Conservation (phyloP, 345 rosid genomes). For the Dimocarpus longan region DNA sequence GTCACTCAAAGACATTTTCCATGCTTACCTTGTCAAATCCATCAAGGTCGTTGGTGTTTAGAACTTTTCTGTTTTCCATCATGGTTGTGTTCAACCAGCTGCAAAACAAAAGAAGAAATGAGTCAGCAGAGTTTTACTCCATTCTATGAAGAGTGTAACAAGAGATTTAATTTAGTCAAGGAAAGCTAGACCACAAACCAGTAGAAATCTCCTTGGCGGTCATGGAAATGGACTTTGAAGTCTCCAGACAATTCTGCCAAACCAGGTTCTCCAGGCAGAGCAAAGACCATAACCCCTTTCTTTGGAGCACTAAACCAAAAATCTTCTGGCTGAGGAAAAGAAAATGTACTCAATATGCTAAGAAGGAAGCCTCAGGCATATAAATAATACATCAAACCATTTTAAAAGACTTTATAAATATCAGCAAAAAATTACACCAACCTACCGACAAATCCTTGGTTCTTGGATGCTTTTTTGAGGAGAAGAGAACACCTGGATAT, state of each 20-base stretch:
- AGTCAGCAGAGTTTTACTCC: slow-evolving; percentile 3
- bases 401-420: background rate
- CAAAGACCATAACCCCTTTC: slow-evolving; percentile 90
- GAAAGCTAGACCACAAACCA: slow-evolving; percentile 49
- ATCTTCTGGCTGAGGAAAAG: slow-evolving; percentile 68
- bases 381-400: background rate
- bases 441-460: slow-evolving; percentile 77
- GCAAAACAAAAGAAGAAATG: slow-evolving; percentile 22
- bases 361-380: background rate
- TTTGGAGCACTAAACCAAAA: slow-evolving; percentile 88
- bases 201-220: slow-evolving; percentile 93
- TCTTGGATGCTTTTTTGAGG: slow-evolving; percentile 75
- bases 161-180: background rate
- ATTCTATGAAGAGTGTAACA: slow-evolving; percentile 9
- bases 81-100: slow-evolving; percentile 89
- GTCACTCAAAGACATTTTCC: background rate
- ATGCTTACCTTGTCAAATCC: slow-evolving; percentile 75
- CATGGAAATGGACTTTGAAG: slow-evolving; percentile 86
- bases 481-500: slow-evolving; percentile 71
- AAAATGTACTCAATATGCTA: background rate
- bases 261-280: slow-evolving; percentile 90
- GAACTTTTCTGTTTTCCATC: slow-evolving; percentile 75
- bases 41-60: slow-evolving; percentile 66
- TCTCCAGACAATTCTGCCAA: slow-evolving; percentile 76
- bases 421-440: slow-evolving; percentile 19